phyloP scores from a whole-genome alignment of 176 grass and related monocot species.

The Oryza coarctata region DNA sequence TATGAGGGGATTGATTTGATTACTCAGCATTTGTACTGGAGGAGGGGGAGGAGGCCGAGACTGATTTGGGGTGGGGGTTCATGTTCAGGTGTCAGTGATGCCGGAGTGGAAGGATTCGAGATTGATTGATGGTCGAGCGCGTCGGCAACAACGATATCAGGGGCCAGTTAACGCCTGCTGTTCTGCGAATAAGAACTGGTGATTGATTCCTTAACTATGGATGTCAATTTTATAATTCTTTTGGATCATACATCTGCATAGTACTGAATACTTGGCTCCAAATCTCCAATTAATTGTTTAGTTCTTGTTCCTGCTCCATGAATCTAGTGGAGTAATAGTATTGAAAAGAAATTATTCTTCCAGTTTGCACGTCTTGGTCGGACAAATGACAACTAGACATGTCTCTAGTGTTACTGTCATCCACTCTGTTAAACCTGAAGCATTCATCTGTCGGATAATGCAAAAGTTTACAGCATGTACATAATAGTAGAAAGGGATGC shows the following conservation, averaged over 20 bases:
- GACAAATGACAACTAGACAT: background rate
- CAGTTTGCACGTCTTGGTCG: conserved; percentile 2
- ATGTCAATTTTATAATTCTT: conserved; percentile 27
- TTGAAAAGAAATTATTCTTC: background rate
- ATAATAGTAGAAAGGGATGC: background rate
- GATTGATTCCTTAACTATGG: conserved; percentile 20
- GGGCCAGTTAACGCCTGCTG: background rate
- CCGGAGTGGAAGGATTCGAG: conserved; percentile 27
- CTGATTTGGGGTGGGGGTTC: background rate
- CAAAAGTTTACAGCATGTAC: background rate
- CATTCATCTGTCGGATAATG: conserved; percentile 15
- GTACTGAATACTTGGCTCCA: conserved; percentile 18
- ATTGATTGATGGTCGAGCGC: conserved; percentile 38
- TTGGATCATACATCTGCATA: conserved; percentile 33
- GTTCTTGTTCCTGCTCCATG: conserved; percentile 30
- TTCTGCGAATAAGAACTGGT: conserved; percentile 35
- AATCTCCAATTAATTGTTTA: conserved; percentile 36
- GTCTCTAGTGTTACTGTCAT: background rate
- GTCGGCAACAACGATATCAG: conserved; percentile 35
- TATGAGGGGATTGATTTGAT: conserved; percentile 67
- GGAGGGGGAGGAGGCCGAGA: background rate
- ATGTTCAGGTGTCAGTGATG: background rate
- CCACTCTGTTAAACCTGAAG: background rate
- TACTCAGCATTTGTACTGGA: conserved; percentile 57
- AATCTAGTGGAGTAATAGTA: conserved; percentile 26